Percentiles rank a stretch among this genome's conserved stretches.
Conservation (phyloP, 1,284 basidiomycete genomes). For the Neolentinus lepideus region DNA sequence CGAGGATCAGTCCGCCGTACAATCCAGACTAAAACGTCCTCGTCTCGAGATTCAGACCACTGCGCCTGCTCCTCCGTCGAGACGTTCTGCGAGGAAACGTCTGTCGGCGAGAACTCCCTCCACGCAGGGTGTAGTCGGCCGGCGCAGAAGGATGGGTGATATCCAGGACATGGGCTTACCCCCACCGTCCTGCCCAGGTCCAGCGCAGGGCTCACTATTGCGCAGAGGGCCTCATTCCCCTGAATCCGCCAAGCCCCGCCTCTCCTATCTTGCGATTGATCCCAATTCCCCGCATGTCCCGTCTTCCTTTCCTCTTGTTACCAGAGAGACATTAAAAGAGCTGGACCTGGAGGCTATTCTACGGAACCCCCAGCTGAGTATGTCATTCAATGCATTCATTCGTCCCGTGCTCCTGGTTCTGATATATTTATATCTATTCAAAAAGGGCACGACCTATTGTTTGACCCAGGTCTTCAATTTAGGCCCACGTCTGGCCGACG, state of each 20-base stretch:
- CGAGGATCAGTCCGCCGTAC: conserved; percentile 18
- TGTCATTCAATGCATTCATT: conserved; percentile 1
- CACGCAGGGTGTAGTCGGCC: conserved; percentile 6
- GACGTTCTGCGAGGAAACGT: conserved; percentile 16
- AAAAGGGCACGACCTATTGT: conserved; percentile 84
- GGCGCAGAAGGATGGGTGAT: conserved; percentile 2
- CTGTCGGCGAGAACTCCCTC: conserved; percentile 26
- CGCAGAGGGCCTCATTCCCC: conserved; percentile 19
- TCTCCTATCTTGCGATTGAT: conserved; percentile 35
- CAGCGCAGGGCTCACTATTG: conserved; percentile 14
- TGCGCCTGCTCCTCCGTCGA: conserved; percentile 14
- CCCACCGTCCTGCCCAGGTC: neutral
- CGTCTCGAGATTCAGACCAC: conserved; percentile 23
- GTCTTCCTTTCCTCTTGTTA: conserved; percentile 71
- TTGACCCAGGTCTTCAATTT: conserved; percentile 73
- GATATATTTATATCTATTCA: conserved; percentile 8
- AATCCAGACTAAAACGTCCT: conserved; percentile 27
- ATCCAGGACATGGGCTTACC: conserved; percentile 1
- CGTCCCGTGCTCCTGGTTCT: conserved; percentile 25
- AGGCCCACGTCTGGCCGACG: conserved; percentile 63
- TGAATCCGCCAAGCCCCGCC: conserved; percentile 11
- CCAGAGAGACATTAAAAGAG: conserved; percentile 76
- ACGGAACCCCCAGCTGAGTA: conserved; percentile 83
- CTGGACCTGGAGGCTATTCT: conserved; percentile 83
- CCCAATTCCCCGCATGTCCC: conserved; percentile 56